phyloP scores from a whole-genome alignment of 2,329 filamentous ascomycete species.

The Verticillium longisporum region DNA sequence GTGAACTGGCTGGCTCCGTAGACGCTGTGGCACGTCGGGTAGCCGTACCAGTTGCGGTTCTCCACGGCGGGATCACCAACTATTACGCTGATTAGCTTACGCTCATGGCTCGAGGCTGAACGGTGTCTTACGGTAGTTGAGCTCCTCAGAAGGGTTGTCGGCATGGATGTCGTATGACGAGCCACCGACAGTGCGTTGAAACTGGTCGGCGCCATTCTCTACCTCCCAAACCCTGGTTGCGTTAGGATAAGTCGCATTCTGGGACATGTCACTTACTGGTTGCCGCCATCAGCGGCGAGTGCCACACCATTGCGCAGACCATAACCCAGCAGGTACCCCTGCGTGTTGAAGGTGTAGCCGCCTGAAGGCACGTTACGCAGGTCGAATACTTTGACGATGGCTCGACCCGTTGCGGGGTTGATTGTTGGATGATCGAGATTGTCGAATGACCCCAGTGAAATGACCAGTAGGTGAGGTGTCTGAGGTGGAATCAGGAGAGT shows the following conservation, averaged over 20 bases:
- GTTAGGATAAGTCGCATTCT: neutral
- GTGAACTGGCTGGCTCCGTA: conserved; percentile 9
- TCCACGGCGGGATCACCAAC: conserved; percentile 20
- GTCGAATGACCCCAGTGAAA: conserved; percentile 29
- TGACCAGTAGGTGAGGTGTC: conserved; percentile 28
- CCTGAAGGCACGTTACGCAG: conserved; percentile 23
- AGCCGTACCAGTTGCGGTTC: conserved; percentile 41
- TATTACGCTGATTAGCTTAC: conserved; percentile 5
- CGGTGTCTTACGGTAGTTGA: conserved; percentile 47
- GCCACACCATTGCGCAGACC: conserved; percentile 57
- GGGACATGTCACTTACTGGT: conserved; percentile 8
- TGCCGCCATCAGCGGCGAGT: conserved; percentile 40
- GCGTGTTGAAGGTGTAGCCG: conserved; percentile 30
- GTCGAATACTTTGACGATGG: conserved; percentile 36
- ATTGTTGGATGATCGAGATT: conserved; percentile 30
- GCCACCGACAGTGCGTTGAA: conserved; percentile 37
- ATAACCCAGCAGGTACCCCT: conserved; percentile 31
- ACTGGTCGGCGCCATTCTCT: conserved; percentile 44
- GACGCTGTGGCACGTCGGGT: conserved; percentile 48
- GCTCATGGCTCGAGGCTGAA: neutral
- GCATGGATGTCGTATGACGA: conserved; percentile 41
- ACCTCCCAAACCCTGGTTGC: conserved; percentile 41
- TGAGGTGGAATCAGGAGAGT: conserved; percentile 26
- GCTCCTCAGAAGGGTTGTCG: conserved; percentile 58
- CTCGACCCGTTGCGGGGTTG: conserved; percentile 24